These are phyloP conservation scores for Melampsora larici-populina DNA, from an alignment of 1,284 basidiomycete species.

Conservation along the genomic window DNA sequence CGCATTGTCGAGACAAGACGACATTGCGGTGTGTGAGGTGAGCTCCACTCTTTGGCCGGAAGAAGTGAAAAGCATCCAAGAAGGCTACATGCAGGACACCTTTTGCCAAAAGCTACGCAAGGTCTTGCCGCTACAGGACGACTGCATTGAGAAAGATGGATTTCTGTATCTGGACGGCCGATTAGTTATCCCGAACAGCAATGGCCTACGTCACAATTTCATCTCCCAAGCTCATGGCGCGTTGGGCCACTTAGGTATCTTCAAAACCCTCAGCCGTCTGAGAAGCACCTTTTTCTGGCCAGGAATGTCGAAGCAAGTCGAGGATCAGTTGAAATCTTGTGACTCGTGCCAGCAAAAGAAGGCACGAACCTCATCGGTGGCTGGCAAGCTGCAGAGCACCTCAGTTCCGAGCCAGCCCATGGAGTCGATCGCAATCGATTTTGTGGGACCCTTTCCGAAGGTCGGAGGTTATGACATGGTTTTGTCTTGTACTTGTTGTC, in stretches of 20 bases:
- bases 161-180: conserved; percentile 3
- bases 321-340: not conserved
- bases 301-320: too few species aligned
- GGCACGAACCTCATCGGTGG: not conserved
- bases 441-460: not conserved
- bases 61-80: not conserved
- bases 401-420: not conserved
- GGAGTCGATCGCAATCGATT: not conserved
- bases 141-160: not conserved
- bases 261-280: not conserved
- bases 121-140: not conserved
- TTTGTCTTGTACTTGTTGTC: too few species aligned
- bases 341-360: not conserved
- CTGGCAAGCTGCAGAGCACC: not conserved
- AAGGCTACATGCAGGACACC: not conserved
- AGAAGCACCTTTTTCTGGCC: conserved; percentile 8
- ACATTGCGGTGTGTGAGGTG: too few species aligned
- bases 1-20: not conserved
- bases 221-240: not conserved
- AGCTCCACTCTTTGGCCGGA: not conserved
- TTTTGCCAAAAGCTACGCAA: not conserved
- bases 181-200: not conserved
- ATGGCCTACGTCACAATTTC: too few species aligned
- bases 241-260: not conserved
- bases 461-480: conserved; percentile 17